Conservation (phyloP, 768 basidiomycete genomes). For the Cystofilobasidium capitatum region DNA sequence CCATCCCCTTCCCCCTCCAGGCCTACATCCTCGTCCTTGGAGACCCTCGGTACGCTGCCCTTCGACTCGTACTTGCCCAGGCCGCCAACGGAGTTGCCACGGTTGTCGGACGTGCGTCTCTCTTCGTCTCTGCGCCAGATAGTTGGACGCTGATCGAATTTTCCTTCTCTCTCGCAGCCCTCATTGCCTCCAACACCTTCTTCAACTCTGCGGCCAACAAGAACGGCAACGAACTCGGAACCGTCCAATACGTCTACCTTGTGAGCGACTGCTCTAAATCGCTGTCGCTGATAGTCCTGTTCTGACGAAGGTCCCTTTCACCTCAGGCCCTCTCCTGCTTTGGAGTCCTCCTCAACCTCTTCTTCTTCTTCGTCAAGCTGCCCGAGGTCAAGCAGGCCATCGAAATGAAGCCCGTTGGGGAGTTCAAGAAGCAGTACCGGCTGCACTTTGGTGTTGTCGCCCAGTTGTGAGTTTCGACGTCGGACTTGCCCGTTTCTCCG, state of each 20-base stretch:
- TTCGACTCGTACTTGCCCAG: slow-evolving; percentile 29
- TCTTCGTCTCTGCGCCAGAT: no score
- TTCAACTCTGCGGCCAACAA: slow-evolving; percentile 8
- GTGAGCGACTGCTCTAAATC: no score
- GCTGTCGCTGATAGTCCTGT: no score
- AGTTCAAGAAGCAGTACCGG: slow-evolving; percentile 29
- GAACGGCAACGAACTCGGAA: background rate
- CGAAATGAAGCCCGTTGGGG: slow-evolving; percentile 25
- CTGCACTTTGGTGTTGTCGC: slow-evolving; percentile 31
- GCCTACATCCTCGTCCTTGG: slow-evolving; percentile 28
- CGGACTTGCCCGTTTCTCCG: background rate
- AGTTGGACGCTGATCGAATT: background rate
- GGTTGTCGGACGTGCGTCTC: slow-evolving; percentile 27
- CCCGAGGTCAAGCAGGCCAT: slow-evolving; percentile 34
- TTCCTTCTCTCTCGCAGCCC: no score
- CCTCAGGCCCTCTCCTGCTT: slow-evolving; percentile 34
- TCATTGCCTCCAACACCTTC: slow-evolving; percentile 31
- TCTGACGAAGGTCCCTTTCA: no score
- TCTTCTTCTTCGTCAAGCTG: slow-evolving; percentile 31
- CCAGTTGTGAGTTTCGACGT: slow-evolving; percentile 20
- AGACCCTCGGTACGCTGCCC: slow-evolving; percentile 25
- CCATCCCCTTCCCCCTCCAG: background rate
- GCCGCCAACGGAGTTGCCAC: slow-evolving; percentile 32
- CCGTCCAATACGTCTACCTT: slow-evolving; percentile 32
- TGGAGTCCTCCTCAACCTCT: slow-evolving; percentile 30